These are phyloP conservation scores for Bretschneidera sinensis DNA, from an alignment of 345 rosid species.

Conservation along the genomic window DNA sequence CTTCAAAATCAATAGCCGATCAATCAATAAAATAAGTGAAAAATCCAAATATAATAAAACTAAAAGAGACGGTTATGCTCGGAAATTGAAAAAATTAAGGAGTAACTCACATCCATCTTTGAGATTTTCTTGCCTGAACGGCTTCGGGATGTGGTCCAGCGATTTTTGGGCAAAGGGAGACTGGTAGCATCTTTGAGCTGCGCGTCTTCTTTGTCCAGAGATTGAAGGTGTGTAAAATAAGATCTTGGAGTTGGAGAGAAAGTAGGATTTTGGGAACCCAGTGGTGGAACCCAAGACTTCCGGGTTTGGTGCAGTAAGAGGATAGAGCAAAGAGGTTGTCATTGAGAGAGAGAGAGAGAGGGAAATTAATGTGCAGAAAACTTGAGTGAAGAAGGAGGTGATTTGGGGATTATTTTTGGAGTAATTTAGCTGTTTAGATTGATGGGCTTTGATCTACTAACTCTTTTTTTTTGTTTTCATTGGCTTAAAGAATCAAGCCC, in stretches of 20 bases:
- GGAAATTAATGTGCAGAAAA: too few relatives aligned
- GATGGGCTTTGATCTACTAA: too few relatives aligned
- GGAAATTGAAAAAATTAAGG: background rate
- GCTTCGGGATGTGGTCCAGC: conserved; percentile 67
- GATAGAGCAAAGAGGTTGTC: conserved; percentile 57
- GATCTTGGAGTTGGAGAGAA: conserved; percentile 38
- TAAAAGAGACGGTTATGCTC: conserved; percentile 4
- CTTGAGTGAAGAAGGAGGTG: background rate
- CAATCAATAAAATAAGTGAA: background rate
- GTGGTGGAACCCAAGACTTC: conserved; percentile 22
- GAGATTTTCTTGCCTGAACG: conserved; percentile 70
- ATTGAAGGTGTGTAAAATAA: conserved; percentile 23
- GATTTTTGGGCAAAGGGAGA: conserved; percentile 38
- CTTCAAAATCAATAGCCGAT: background rate
- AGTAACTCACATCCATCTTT: conserved; percentile 59
- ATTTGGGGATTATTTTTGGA: background rate
- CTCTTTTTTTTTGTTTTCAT: too few relatives aligned
- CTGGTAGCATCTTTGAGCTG: conserved; percentile 23
- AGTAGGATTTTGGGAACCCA: conserved; percentile 35
- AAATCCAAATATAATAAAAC: background rate
- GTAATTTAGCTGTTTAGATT: too few relatives aligned
- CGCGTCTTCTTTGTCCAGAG: conserved; percentile 17
- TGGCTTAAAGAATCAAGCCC: too few relatives aligned
- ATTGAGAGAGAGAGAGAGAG: conserved; percentile 22
- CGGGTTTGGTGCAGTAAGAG: conserved; percentile 37